Base-by-base conservation (phyloP, 140 eudicot genomes). In the Erigeron philadelphicus region DNA sequence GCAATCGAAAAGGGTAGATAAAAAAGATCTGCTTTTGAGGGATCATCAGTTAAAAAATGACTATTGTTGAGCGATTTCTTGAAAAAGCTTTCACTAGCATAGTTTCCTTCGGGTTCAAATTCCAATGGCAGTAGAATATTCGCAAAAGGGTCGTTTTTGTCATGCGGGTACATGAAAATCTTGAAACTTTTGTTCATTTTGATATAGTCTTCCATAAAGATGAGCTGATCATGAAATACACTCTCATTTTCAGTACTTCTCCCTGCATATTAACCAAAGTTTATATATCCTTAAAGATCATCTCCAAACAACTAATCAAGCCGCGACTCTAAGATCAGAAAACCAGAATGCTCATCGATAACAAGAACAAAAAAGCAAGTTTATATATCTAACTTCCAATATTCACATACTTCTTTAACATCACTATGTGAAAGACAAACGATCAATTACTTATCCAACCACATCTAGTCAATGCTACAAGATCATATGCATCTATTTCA, bases 41-140 rank as follows among this genome's bases (percentile, higher is more conserved):
- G 96, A 71, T 86, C 88, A 8, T 66, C 74, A 42, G 98, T 92
- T 47, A 88, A 11, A 46, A 92, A 92, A 78, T 86, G 92, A 73
- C 96, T 88, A 47, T 72, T 80, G 55, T 50, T 23, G 50, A 92
- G 96, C n/a, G 79, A 76, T 78, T 86, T 92, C 73, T 92, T 92
- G 84, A 92, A 92, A 84, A 84, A 92, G 68, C 90, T 81, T 81
- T 92, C 98, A 61, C 98, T 92, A 11, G 98, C 98, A 66, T 92
- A 92, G 77, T 92, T 92, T 1, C 98, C 98, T 12, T 83, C 83
- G 45, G 96, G 98, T 76, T 82, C 90, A 40, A 73, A 84, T 18
- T 72, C 70, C 19, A 80, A 87, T 0, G 98, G 95, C 18, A 88
- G 77, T 67, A 92, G 84, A 7, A 81, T 78, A 12, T 86, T 84